Base-by-base conservation (phyloP, 2,329 filamentous ascomycete genomes). In the Achaetomium macrosporum region DNA sequence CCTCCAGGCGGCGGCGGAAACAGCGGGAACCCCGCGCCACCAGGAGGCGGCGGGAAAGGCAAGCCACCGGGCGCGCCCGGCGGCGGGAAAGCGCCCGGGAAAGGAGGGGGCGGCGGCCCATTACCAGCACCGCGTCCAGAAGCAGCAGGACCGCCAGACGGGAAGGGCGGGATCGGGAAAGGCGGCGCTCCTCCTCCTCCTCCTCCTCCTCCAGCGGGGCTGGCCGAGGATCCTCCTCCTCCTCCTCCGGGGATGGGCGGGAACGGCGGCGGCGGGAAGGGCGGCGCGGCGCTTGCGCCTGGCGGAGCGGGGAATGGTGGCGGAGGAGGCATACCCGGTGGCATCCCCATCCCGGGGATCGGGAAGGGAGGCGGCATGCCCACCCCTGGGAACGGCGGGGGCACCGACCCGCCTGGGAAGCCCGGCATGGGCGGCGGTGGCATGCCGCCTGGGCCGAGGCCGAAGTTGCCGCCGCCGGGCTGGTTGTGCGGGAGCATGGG, bases 401-500 rank as follows among this genome's bases (percentile, higher is more conserved):
- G 25, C 7, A n/a, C n/a, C n/a, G 25, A 7, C 25, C 25, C 25
- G 25, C 25, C 25, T 4, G 25, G 25, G 25, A 25, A 25, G 25
- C 25, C 25, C 4, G 35, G 35, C 35, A 37, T 37, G 29, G 35
- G 29, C 29, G 44, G 46, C 31, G 49, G 19, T 37, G 72, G 48
- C 30, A 51, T 31, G 30, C 33, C 33, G 5, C 31, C 29, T n/a
- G 51, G 55, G 20, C 57, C 84, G 87, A 33, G 81, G 71, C 60
- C 78, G 75, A 31, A 77, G 76, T 47, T 77, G 61, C 70, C 71
- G 20, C 73, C 74, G 58, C 78, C 77, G 46, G 81, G 81, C 66
- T 84, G 84, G 71, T 84, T 84, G 65, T 84, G 81, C 11, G 77
- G 80, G 45, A 92, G 82, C 83, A 93, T 90, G 47, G 88, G 91